Base-by-base conservation (phyloP, 2,329 filamentous ascomycete species). In the Bimuria novae-zelandiae region DNA sequence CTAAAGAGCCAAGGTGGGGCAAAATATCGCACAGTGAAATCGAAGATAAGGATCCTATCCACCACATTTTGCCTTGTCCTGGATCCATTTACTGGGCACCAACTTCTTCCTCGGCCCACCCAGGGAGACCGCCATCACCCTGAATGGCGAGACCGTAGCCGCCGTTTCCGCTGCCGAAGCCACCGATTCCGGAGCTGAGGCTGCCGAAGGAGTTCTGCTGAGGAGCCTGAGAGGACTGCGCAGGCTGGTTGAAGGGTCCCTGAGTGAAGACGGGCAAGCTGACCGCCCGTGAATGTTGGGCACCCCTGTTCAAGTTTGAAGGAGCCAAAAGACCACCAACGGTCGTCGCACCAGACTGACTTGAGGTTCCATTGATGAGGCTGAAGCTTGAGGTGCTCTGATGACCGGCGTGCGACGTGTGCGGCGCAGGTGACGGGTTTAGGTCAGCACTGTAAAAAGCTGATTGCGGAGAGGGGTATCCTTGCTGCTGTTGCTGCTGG, bases 271-370 rank as follows among this genome's bases (percentile, higher is more conserved):
- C 85, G 1, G 94, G 94, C 67, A 99, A 79, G 71, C 92, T 96
- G 54, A 97, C 91, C 29, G 94, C 92, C 32, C 94, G 88, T 68
- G 85, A 93, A 69, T 89, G 86, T 59, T 83, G 82, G 37, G 81
- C 80, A 52, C 83, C 80, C 39, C 79, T 79, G 50, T 76, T 82
- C 49, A 84, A 70, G 60, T 84, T 87, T 46, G 84, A 85, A 2
- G 90, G 89, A 2, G 89, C 88, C 45, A 94, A 82, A 32, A 95
- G 83, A 7, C 89, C 89, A 37, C 89, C 88, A 55, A 92, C 88
- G 1, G 87, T 90, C 1, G 87, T 86, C 2, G 88, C 79, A 30
- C 82, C 84, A 21, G 82, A 80, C 21, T 59, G 54, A 44, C 55
- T 68, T 4, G 71, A 69, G 22, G 64, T 65, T 33, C 75, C 72